Percentiles rank a stretch among this genome's conserved stretches.
These are phyloP conservation scores for Phyllosticta capitalensis DNA, from an alignment of 2,329 filamentous ascomycete species.

Conservation along the genomic window DNA sequence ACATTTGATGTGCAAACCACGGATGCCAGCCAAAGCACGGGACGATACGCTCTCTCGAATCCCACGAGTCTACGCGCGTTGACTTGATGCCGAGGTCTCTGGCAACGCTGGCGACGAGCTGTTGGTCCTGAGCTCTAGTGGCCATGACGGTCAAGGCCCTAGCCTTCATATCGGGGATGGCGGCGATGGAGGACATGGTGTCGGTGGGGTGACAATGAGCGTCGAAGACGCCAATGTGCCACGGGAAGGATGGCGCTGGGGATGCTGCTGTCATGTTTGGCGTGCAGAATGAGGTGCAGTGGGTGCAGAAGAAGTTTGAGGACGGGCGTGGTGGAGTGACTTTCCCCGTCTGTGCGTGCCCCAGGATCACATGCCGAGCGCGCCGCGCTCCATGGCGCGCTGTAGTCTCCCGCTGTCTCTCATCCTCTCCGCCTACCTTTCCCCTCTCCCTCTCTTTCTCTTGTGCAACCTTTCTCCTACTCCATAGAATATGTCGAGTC, in stretches of 20 bases:
- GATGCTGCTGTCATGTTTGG: neutral
- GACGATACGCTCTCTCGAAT: slow-evolving; percentile 40
- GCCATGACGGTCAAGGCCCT: slow-evolving; percentile 65
- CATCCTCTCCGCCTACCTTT: neutral
- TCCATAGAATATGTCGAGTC: neutral
- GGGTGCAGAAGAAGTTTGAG: neutral
- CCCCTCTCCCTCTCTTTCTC: neutral
- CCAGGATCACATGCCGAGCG: slow-evolving; percentile 6
- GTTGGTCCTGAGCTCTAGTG: slow-evolving; percentile 65
- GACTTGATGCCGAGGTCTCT: slow-evolving; percentile 41
- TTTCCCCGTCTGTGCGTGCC: neutral
- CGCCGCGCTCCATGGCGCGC: neutral
- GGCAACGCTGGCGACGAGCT: slow-evolving; percentile 57
- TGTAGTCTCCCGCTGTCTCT: neutral
- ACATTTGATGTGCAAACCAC: slow-evolving; percentile 75
- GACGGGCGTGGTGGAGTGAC: neutral
- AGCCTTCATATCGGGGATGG: slow-evolving; percentile 56
- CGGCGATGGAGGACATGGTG: slow-evolving; percentile 52
- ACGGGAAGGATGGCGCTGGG: slow-evolving; percentile 46
- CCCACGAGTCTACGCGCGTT: slow-evolving; percentile 16
- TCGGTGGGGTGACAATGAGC: slow-evolving; percentile 82
- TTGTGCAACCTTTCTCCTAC: neutral
- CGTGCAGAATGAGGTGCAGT: neutral
- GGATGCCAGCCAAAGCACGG: slow-evolving; percentile 83
- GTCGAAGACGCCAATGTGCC: slow-evolving; percentile 63